Evolutionary conservation across 306 rosid genomes (phyloP), one percentile per base, ranked within the genome.

Genomic region (Quercus mongolica): DNA sequence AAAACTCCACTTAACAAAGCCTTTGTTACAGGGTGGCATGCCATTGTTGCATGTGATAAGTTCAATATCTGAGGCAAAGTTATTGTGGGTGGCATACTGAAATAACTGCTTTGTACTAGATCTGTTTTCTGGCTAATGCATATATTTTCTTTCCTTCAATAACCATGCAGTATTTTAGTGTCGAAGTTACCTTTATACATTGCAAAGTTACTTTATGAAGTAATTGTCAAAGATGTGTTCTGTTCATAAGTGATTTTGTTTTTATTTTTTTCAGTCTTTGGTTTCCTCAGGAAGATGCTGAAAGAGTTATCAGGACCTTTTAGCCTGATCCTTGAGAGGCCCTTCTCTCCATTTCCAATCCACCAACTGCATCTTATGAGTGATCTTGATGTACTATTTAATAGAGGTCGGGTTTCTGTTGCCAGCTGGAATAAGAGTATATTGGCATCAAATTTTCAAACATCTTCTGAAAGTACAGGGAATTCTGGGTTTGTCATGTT

Each of bases 321-420:
- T 75, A 84, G 90, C 81, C 83, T 88, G 58, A 67, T 88, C 52
- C 92, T 88, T 61, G 92, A 88, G 82, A 88, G 92, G 57, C 87
- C 92, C 1, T 80, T 81, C 71, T 51, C 88, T 21, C 87, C 90
- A 69, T 88, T 86, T 73, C 92, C 89, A 13, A 78, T 88, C 80
- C 92, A 88, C 25, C 83, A 82, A 30, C 83, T 86, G 75, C 88
- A 87, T 78, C 83, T 79, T 72, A 82, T 63, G 83, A 84, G 83
- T 82, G 94, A 85, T 83, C 78, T 88, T 21, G 97, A 94, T 74
- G 78, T 88, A 80, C 41, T 88, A 67, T 92, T 89, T 82, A 94
- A 92, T 81, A 89, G 91, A 86, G 97, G 97, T 12, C 87, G 89
- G 83, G 97, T 91, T 80, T 90, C 99, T 65, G 49, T 94, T 64